Base-by-base conservation (phyloP, 257 asterid species). In the Apocynum venetum region DNA sequence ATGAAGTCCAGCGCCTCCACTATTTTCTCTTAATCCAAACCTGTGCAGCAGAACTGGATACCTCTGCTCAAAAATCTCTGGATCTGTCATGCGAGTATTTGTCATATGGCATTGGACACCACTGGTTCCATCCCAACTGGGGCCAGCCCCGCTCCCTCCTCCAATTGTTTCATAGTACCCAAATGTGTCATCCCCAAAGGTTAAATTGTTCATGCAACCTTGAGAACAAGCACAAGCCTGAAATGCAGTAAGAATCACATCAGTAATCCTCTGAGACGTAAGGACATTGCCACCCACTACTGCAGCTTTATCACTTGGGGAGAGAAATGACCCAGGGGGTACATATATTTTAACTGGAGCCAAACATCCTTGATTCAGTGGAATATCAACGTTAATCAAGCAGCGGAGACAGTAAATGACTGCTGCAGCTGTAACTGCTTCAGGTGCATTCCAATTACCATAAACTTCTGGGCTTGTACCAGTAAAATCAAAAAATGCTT, bases 101-200 rank as follows among this genome's bases (percentile, higher is more conserved):
- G 98, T 95, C 98, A 95, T 95, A 86, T 95, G 98, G 88, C 98
- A 92, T 84, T 95, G 98, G 85, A 93, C 97, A 43, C 97, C 98
- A 72, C 97, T 90, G 6, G 98, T 88, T 7, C 97, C 98, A 3
- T 91, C 92, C 97, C 98, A 95, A 36, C 78, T 85, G 38, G 97
- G 97, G 25, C 98, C 98, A 1, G 98, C 98, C 1, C 97, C 98
- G 61, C 98, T 86, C 48, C 98, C 98, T 3, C 98, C 98, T 4
- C 96, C 98, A 31, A 95, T 91, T 4, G 98, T 95, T 83, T 95
- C 98, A 5, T 95, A 93, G 83, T 95, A 95, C 25, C 98, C 98
- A 44, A 93, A 95, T 56, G 89, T 90, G 35, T 88, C 76, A 66
- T 95, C 99, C 47, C 99, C 98, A 68, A 93, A 95, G 65, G 99